phyloP scores from a whole-genome alignment of 1,284 basidiomycete genomes.

The Ganoderma meredithae region DNA sequence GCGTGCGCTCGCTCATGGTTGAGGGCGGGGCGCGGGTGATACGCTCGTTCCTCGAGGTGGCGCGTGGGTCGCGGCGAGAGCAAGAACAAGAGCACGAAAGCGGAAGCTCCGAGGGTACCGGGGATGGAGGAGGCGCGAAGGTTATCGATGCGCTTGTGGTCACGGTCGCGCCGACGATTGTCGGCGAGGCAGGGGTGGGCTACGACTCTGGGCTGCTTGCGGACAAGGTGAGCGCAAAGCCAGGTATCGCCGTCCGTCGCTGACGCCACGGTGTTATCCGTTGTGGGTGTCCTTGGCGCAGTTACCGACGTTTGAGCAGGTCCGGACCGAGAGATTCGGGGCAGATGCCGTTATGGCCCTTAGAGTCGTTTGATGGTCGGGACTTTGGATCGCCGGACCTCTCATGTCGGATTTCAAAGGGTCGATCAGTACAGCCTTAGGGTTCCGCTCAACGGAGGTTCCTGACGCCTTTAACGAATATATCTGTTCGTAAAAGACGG shows the following conservation, averaged over 20 bases:
- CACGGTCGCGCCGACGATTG: slow-evolving; percentile 83
- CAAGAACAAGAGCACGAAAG: background rate
- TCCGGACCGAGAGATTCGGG: slow-evolving; percentile 42
- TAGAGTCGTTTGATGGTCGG: slow-evolving; percentile 23
- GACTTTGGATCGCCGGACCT: background rate
- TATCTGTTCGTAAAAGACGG: background rate
- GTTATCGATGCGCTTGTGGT: slow-evolving; percentile 77
- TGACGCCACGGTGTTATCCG: background rate
- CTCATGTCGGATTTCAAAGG: background rate
- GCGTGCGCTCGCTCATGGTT: slow-evolving; percentile 87
- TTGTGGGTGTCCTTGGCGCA: slow-evolving; percentile 14
- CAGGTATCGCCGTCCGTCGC: background rate
- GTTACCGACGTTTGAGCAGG: slow-evolving; percentile 40
- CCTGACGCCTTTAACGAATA: background rate
- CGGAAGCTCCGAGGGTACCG: slow-evolving; percentile 21
- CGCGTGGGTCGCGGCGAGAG: slow-evolving; percentile 14
- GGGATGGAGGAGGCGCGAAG: background rate
- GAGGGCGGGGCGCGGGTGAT: slow-evolving; percentile 94
- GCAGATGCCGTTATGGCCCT: slow-evolving; percentile 39
- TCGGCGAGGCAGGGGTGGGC: slow-evolving; percentile 77
- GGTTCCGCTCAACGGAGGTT: slow-evolving; percentile 25
- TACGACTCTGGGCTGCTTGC: slow-evolving; percentile 48
- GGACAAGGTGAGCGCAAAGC: slow-evolving; percentile 28
- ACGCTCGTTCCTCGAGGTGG: slow-evolving; percentile 69
- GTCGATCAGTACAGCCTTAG: background rate